Evolutionary conservation across 257 asterid genomes (phyloP).

Genomic region (Salvia miltiorrhiza): DNA sequence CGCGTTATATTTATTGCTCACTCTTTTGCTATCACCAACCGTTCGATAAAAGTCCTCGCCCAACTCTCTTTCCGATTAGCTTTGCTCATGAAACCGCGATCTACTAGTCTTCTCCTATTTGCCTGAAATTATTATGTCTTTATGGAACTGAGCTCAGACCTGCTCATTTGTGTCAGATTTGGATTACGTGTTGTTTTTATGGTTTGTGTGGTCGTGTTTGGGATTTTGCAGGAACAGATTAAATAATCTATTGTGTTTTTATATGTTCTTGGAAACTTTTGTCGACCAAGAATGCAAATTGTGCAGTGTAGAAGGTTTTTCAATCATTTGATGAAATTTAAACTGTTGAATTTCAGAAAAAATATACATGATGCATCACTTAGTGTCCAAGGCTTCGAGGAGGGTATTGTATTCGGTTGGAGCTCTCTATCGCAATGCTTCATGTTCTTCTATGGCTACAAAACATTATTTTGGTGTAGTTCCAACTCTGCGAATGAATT

Average conservation of each 20-base stretch:
- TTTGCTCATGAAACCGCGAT: background rate
- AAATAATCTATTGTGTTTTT: background rate
- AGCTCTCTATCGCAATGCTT: slow-evolving; percentile 22
- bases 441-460: slow-evolving; percentile 25
- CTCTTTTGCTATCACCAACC: slow-evolving; percentile 14
- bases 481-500: slow-evolving; percentile 30
- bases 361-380: slow-evolving; percentile 34
- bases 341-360: slow-evolving; percentile 35
- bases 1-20: background rate
- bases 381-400: slow-evolving; percentile 37
- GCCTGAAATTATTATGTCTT: background rate
- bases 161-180: slow-evolving; percentile 1
- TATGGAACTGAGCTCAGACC: background rate
- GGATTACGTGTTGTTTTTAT: background rate
- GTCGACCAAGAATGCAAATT: background rate
- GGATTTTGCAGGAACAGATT: background rate
- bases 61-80: slow-evolving; percentile 13
- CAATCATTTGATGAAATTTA: slow-evolving; percentile 6
- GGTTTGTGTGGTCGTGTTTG: background rate
- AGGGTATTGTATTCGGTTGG: slow-evolving; percentile 30
- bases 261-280: background rate
- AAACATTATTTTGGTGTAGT: slow-evolving; percentile 20
- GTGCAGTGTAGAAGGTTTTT: background rate
- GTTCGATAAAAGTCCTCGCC: slow-evolving; percentile 30
- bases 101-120: background rate